These are phyloP conservation scores for Parachlorella kessleri DNA, from an alignment of 139 green algal species.

Conservation along the genomic window DNA sequence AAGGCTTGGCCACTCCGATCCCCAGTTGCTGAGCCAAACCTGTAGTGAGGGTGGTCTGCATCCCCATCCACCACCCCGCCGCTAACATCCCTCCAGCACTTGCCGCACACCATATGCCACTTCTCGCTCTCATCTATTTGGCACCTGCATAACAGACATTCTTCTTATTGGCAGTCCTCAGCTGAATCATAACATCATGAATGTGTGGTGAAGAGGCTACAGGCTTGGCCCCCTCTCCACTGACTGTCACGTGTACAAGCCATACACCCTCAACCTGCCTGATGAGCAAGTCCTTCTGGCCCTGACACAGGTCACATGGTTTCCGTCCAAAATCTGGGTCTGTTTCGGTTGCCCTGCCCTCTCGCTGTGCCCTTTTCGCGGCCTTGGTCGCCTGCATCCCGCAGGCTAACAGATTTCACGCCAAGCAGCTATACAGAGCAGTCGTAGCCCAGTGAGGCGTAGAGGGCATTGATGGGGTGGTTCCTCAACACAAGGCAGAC, in stretches of 20 bases:
- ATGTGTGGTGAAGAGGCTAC: no score
- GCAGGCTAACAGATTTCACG: no score
- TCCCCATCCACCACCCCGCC: conserved; percentile 48
- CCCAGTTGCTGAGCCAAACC: no score
- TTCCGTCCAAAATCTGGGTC: conserved; percentile 34
- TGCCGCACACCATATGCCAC: conserved; percentile 50
- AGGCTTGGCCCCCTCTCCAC: no score
- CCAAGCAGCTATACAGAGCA: background rate
- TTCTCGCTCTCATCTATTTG: conserved; percentile 3
- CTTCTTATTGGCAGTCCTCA: background rate
- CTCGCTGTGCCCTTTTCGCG: conserved; percentile 25
- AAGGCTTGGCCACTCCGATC: no score
- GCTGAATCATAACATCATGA: background rate
- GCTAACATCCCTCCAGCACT: conserved; percentile 45
- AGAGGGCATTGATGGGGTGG: background rate
- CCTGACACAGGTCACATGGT: conserved; percentile 37
- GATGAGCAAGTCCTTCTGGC: conserved; percentile 34
- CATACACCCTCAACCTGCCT: conserved; percentile 10
- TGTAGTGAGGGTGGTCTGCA: conserved; percentile 47
- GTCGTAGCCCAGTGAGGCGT: background rate
- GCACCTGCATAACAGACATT: conserved; percentile 4
- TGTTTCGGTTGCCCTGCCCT: conserved; percentile 20
- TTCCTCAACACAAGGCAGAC: background rate
- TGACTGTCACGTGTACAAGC: background rate
- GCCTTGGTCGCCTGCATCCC: conserved; percentile 35